Evolutionary conservation across 2,329 filamentous ascomycete genomes (phyloP).

Genomic region (Pezicula rhizophila): DNA sequence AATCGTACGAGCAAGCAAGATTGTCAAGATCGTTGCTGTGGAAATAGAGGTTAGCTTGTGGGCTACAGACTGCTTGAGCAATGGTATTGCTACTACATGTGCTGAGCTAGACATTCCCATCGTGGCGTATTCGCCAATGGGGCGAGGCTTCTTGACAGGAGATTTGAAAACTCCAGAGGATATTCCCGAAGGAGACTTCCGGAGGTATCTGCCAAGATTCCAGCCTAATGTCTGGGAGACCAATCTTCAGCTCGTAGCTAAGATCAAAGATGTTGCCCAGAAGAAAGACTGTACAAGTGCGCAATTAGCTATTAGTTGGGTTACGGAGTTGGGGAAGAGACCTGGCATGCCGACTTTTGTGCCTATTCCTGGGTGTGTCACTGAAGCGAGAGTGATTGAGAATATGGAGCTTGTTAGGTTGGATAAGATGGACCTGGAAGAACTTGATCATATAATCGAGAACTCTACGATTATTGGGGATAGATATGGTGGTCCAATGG

Average conservation of each 20-base stretch:
- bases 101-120: slow-evolving; percentile 34
- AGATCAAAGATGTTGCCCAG: slow-evolving; percentile 35
- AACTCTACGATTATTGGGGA: slow-evolving; percentile 2
- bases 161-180: slow-evolving; percentile 2
- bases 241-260: slow-evolving; percentile 41
- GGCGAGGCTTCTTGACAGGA: slow-evolving; percentile 41
- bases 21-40: slow-evolving; percentile 41
- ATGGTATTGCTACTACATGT: slow-evolving; percentile 29
- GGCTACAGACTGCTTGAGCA: slow-evolving; percentile 34
- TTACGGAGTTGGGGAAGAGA: background rate
- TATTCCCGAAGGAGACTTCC: slow-evolving; percentile 22
- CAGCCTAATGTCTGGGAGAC: slow-evolving; percentile 39
- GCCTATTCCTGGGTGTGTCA: slow-evolving; percentile 23
- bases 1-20: slow-evolving; percentile 35
- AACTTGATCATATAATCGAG: slow-evolving; percentile 18
- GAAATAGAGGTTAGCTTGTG: slow-evolving; percentile 49
- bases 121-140: slow-evolving; percentile 39
- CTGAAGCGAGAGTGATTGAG: slow-evolving; percentile 18
- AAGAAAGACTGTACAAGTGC: slow-evolving; percentile 37
- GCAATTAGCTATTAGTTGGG: background rate
- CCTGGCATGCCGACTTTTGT: no score
- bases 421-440: slow-evolving; percentile 19
- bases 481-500: slow-evolving; percentile 1
- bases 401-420: slow-evolving; percentile 18
- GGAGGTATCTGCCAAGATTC: slow-evolving; percentile 34